Evolutionary conservation across 768 basidiomycete species (phyloP).

Genomic region (Rhodosporidiobolus sp.): DNA sequence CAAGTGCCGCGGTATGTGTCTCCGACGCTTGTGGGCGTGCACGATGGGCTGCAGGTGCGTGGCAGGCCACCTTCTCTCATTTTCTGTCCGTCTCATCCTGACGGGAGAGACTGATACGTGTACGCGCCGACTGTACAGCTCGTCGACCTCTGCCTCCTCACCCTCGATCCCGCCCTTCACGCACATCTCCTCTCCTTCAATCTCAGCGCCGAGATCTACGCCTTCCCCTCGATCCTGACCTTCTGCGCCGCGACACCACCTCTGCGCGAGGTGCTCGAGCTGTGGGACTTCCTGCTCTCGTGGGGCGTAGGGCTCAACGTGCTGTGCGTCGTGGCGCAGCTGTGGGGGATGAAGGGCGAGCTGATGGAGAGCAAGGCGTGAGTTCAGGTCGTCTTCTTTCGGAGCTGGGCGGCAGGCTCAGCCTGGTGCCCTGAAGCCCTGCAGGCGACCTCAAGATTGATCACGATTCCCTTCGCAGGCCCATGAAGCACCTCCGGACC

Average conservation of each 20-base stretch:
- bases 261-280: constrained; percentile 82
- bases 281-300: constrained; percentile 97
- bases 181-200: constrained; percentile 80
- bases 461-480: constrained; percentile 54
- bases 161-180: constrained; percentile 84
- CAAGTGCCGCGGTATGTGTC: constrained; percentile 95
- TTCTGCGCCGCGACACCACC: constrained; percentile 96
- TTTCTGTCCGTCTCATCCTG: not conserved
- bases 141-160: constrained; percentile 83
- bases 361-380: constrained; percentile 76
- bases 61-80: not conserved
- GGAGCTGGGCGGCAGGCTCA: not conserved
- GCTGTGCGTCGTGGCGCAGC: constrained; percentile 91
- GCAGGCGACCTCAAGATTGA: too few species aligned
- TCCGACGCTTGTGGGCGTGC: constrained; percentile 92
- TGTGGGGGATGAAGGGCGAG: constrained; percentile 82
- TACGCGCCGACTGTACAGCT: constrained; percentile 56
- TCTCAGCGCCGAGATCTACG: constrained; percentile 91
- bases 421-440: not conserved
- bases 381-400: constrained; percentile 33
- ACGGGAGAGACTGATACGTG: not conserved
- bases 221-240: constrained; percentile 93
- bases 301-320: constrained; percentile 97
- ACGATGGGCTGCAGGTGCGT: constrained; percentile 82
- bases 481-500: constrained; percentile 88